Percentiles rank a stretch among this genome's conserved stretches.
phyloP scores from a whole-genome alignment of 140 eudicot genomes.

The Bidens hawaiensis region DNA sequence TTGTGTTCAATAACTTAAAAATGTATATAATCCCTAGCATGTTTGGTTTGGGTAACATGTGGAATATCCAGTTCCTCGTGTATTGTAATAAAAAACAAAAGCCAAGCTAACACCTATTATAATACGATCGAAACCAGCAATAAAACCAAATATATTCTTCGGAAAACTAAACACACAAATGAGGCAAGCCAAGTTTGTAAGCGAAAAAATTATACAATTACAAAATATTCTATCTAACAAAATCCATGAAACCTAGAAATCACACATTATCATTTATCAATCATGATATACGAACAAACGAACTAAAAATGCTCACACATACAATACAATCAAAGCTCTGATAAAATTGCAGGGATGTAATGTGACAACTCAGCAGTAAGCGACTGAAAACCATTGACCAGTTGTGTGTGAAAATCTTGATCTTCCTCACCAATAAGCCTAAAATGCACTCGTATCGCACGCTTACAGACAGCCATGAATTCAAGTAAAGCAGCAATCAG shows the following conservation, averaged over 20 bases:
- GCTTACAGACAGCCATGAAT: slow-evolving; percentile 98
- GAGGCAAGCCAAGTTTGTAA: slow-evolving; percentile 11
- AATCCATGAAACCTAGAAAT: slow-evolving; percentile 24
- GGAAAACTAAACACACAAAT: slow-evolving; percentile 11
- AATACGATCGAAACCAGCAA: not conserved
- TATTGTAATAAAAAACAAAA: not conserved
- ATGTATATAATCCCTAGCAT: too few species aligned
- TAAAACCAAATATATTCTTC: not conserved
- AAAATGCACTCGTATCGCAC: slow-evolving; percentile 96
- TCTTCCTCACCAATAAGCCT: slow-evolving; percentile 97
- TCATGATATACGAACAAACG: slow-evolving; percentile 26
- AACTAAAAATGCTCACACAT: slow-evolving; percentile 9
- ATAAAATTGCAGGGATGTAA: slow-evolving; percentile 98
- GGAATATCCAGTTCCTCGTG: not conserved
- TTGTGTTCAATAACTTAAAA: too few species aligned
- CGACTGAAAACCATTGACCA: slow-evolving; percentile 96
- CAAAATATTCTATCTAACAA: slow-evolving; percentile 18
- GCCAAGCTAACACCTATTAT: not conserved
- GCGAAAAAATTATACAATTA: slow-evolving; percentile 24
- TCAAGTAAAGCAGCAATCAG: slow-evolving; percentile 96
- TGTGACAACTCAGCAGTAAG: slow-evolving; percentile 97
- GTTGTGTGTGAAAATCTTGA: slow-evolving; percentile 96
- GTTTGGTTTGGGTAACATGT: not conserved
- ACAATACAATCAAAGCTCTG: slow-evolving; percentile 62
- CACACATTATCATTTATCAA: slow-evolving; percentile 25